A percentile compares a stretch with the other conserved stretches of the same genome.
Evolutionary conservation across 306 rosid species (phyloP).

Genomic region (Vicia sativa): DNA sequence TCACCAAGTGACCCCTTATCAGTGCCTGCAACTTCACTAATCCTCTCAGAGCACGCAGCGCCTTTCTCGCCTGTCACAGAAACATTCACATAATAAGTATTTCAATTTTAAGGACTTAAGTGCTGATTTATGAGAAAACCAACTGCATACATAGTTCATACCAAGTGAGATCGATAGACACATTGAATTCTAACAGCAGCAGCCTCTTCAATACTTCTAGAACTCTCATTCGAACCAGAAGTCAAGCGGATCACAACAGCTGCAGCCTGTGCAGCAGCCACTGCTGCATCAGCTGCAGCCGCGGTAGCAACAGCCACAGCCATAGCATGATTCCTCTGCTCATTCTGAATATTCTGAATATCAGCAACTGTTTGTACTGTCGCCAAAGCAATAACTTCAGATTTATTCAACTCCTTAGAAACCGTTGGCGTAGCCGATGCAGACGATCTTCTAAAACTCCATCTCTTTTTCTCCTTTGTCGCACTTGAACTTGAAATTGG

Average conservation of each 20-base stretch:
- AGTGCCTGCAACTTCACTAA: constrained; percentile 91
- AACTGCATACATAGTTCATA: too few species aligned
- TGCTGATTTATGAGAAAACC: too few species aligned
- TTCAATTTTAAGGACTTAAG: too few species aligned
- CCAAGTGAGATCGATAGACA: constrained; percentile 78
- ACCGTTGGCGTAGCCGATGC: constrained; percentile 51
- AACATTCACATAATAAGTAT: constrained; percentile 22
- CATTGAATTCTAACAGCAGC: constrained; percentile 86
- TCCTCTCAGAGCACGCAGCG: constrained; percentile 80
- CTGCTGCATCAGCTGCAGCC: constrained; percentile 63
- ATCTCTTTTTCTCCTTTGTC: constrained; percentile 79
- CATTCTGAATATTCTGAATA: constrained; percentile 50
- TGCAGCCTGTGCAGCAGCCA: constrained; percentile 74
- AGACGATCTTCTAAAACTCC: constrained; percentile 92
- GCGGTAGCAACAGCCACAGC: constrained; percentile 70
- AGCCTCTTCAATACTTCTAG: constrained; percentile 50
- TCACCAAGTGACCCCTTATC: constrained; percentile 90
- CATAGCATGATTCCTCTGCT: constrained; percentile 70
- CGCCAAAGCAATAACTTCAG: constrained; percentile 40
- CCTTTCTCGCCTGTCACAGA: constrained; percentile 79
- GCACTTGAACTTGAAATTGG: constrained; percentile 50
- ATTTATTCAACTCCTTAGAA: constrained; percentile 48
- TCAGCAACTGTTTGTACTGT: constrained; percentile 42
- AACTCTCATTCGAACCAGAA: constrained; percentile 47
- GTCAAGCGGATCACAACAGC: constrained; percentile 62